These are phyloP conservation scores for Rhizopogon salebrosus DNA, from an alignment of 768 basidiomycete species.

Conservation along the genomic window DNA sequence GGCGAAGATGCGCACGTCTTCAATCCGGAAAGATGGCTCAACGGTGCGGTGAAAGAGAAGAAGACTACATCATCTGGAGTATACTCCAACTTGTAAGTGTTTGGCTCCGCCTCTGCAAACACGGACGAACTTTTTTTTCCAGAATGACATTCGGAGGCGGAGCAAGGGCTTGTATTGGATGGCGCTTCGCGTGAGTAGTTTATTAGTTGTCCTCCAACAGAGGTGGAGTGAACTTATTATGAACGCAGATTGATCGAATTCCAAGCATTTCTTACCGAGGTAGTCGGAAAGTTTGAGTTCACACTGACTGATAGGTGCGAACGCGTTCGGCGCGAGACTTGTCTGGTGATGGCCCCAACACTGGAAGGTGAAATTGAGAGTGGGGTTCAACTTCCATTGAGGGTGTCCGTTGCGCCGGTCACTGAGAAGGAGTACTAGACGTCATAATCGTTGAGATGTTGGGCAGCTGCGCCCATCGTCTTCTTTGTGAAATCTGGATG, in stretches of 20 bases:
- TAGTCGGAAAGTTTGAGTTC: conserved; percentile 51
- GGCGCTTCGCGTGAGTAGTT: conserved; percentile 26
- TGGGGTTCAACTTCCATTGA: conserved; percentile 29
- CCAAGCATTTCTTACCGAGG: conserved; percentile 53
- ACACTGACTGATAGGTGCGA: conserved; percentile 24
- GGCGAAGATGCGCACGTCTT: conserved; percentile 28
- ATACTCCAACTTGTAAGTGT: conserved; percentile 23
- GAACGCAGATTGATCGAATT: conserved; percentile 40
- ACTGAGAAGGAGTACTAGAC: not conserved
- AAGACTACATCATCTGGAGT: conserved; percentile 20
- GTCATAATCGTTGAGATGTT: not conserved
- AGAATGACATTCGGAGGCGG: conserved; percentile 27
- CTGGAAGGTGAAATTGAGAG: conserved; percentile 26
- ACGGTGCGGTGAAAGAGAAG: conserved; percentile 12
- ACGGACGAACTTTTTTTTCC: not conserved
- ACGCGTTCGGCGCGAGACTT: conserved; percentile 23
- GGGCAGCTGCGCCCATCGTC: not conserved
- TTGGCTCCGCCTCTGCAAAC: not conserved
- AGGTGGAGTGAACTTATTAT: not conserved
- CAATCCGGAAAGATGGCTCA: conserved; percentile 24
- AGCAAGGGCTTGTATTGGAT: conserved; percentile 21
- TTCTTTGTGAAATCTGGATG: not conserved
- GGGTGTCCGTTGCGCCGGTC: conserved; percentile 15
- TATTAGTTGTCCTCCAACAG: not conserved
- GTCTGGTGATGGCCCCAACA: conserved; percentile 29